These are phyloP conservation scores for Geotrichum reessii DNA, from an alignment of 1,139 yeast species.

Conservation along the genomic window DNA sequence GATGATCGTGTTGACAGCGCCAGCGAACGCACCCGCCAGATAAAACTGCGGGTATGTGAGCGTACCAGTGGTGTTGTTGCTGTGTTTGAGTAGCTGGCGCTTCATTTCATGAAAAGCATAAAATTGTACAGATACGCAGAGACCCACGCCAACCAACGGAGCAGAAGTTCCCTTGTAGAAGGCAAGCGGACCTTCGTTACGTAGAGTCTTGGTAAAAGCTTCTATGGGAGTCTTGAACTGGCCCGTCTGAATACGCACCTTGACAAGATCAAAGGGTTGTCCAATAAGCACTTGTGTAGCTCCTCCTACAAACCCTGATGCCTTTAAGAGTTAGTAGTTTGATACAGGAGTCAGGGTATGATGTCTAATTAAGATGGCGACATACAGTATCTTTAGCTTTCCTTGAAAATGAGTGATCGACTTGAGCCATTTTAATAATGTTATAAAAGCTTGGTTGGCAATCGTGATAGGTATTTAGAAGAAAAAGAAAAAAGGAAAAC, in stretches of 20 bases:
- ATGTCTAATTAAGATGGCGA: background rate
- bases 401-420: slow-evolving; percentile 49
- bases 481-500: background rate
- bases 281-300: slow-evolving; percentile 71
- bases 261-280: slow-evolving; percentile 68
- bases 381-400: slow-evolving; percentile 52
- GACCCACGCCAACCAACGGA: slow-evolving; percentile 54
- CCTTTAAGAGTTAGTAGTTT: slow-evolving; percentile 7
- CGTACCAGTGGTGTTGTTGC: slow-evolving; percentile 29
- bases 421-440: slow-evolving; percentile 7
- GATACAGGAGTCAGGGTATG: background rate
- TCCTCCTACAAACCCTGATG: slow-evolving; percentile 45
- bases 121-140: slow-evolving; percentile 67
- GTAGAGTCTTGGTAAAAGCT: slow-evolving; percentile 50
- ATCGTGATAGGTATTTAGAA: background rate
- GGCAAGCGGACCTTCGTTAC: slow-evolving; percentile 58
- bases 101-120: slow-evolving; percentile 75
- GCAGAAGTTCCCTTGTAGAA: slow-evolving; percentile 52
- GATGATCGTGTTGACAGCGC: slow-evolving; percentile 77
- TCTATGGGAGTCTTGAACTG: slow-evolving; percentile 46
- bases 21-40: slow-evolving; percentile 79
- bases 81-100: slow-evolving; percentile 44
- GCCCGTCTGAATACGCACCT: slow-evolving; percentile 59
- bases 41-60: slow-evolving; percentile 63
- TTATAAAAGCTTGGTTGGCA: background rate